phyloP scores from a whole-genome alignment of 2,329 filamentous ascomycete species.

The Ploettnerulaceae sp. region DNA sequence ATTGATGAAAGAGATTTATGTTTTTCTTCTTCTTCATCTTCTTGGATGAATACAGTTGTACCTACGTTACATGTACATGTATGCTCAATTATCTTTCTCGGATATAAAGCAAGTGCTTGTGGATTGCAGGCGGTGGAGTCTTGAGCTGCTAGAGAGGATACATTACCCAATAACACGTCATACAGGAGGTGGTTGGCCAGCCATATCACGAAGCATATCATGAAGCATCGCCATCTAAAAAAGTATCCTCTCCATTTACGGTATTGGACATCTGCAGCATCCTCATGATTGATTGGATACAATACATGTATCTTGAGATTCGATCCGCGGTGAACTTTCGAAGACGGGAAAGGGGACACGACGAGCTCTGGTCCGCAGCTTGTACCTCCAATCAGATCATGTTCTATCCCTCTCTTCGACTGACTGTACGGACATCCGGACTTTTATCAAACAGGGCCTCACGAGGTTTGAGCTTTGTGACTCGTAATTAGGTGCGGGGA shows the following conservation, averaged over 20 bases:
- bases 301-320: no score
- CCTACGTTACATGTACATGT: neutral
- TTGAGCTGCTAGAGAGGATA: neutral
- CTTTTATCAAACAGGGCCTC: neutral
- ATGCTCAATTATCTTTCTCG: no score
- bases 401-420: neutral
- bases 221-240: no score
- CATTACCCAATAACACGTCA: neutral
- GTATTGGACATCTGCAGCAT: conserved; percentile 1
- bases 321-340: neutral
- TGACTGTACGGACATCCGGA: neutral
- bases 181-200: conserved; percentile 5
- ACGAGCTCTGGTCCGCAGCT: neutral
- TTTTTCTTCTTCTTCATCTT: no score
- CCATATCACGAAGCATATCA: conserved; percentile 4
- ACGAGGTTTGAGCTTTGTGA: neutral
- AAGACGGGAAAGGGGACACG: neutral
- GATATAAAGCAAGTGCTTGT: neutral
- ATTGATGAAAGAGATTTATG: neutral
- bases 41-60: neutral
- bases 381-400: neutral
- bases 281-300: neutral
- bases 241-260: no score
- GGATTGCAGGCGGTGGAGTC: neutral
- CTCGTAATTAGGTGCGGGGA: no score